phyloP scores from a whole-genome alignment of 169 alveolate genomes.

The Cyclospora cayetanensis region DNA sequence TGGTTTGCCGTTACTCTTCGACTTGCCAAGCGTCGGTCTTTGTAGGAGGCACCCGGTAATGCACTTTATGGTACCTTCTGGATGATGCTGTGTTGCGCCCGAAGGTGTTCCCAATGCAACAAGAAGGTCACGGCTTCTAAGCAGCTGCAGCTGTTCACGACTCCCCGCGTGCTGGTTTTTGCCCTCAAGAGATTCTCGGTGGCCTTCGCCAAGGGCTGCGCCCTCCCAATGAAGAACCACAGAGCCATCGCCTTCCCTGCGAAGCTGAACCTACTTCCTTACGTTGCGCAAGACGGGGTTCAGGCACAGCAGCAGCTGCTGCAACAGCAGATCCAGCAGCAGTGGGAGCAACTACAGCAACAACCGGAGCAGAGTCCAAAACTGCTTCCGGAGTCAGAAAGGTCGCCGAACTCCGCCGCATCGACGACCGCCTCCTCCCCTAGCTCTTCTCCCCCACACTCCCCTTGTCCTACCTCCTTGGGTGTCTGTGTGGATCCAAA shows the following conservation, averaged over 20 bases:
- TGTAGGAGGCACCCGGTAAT: too few species aligned
- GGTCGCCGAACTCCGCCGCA: background rate
- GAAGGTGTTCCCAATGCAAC: conserved; percentile 62
- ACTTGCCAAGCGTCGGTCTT: too few species aligned
- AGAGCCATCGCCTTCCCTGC: conserved; percentile 56
- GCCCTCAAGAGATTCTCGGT: conserved; percentile 56
- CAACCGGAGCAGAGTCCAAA: background rate
- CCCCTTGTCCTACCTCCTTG: conserved; percentile 34
- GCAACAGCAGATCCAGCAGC: conserved; percentile 17
- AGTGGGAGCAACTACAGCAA: conserved; percentile 7
- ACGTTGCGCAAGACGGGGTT: conserved; percentile 15
- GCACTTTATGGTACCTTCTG: background rate
- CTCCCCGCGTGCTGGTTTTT: conserved; percentile 34
- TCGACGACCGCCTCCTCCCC: conserved; percentile 49
- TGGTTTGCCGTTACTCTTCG: too few species aligned
- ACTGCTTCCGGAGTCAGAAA: background rate
- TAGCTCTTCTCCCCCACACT: conserved; percentile 30
- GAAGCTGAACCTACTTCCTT: conserved; percentile 47
- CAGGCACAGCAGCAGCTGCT: conserved; percentile 47
- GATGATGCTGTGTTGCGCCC: background rate
- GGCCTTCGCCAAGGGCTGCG: background rate
- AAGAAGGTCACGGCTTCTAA: conserved; percentile 60
- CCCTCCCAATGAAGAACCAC: conserved; percentile 26
- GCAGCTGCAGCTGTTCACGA: conserved; percentile 58
- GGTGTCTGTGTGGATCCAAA: background rate